Base-by-base conservation (phyloP, 2,329 filamentous ascomycete genomes). In the Cucurbitaria berberidis region DNA sequence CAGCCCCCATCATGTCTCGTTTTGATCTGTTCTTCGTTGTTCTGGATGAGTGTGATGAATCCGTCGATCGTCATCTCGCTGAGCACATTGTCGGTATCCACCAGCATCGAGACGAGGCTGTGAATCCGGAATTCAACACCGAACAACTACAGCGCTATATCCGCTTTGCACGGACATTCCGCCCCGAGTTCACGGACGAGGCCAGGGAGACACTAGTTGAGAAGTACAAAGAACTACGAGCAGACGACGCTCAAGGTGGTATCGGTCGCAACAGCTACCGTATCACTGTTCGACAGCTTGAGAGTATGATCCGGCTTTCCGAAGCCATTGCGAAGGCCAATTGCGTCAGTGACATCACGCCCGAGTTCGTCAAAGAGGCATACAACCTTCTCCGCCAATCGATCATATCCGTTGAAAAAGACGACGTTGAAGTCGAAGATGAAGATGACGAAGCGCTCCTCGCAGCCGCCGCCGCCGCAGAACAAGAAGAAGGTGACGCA, bases 11-110 rank as follows among this genome's bases (percentile, higher is more conserved):
- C 80, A 99, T 99, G 95, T 96, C 91, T 47, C 90, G 95, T 81
- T 99, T 99, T 77, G 95, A 99, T 80, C 82, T 99, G 9, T 99
- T 99, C 83, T 99, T 99, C 72, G 92, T 99, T 47, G 89, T 99
- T 22, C 84, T 98, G 0, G 95, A 99, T 73, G 95, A 99, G 69
- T 98, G 93, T 74, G 96, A 97, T 70, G 93, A 98, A 78, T 79
- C 84, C 34, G 87, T 96, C 29, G 95, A 99, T 73, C 89, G 92
- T 51, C 91, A 96, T 70, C 83, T 99, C 3, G 95, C 95, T 2
- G 86, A 93, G 69, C 95, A 99, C 76, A 99, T 99, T 69, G 93
- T 99, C 57, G 87, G 87, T 54, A 89, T 99, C 51, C 95, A 99
- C 77, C 92, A 95, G 75, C 84, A 96, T 57, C 89, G 95, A 49